Base-by-base conservation (phyloP, 176 grass and related monocot species). In the Oryza glumipatula region DNA sequence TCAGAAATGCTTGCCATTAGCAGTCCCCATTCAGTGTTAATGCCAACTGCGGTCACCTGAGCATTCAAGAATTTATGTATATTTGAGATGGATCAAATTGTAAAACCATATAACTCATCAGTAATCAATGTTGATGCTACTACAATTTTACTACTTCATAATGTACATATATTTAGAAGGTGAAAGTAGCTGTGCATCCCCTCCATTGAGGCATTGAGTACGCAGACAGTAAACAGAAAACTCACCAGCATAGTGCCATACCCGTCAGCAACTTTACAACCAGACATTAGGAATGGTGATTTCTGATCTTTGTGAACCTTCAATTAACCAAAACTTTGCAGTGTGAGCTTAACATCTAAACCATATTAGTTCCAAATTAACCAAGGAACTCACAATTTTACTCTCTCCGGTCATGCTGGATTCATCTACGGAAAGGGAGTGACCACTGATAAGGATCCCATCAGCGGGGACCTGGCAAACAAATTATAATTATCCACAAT, bases 1-100 rank as follows among this genome's bases (percentile, higher is more conserved):
- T 99, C 96, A 56, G 96, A 99, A 90, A 99, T 99, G 86, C 96
- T 99, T 33, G 93, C 96, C 93, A 99, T 99, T 32, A 99, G 84
- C 19, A 94, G 36, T 60, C 96, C 93, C 93, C 91, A 99, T 85
- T 99, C 96, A 83, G 96, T 99, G 32, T 96, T 96, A 70, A 96
- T 88, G 61, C 96, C 96, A 83, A 99, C 96, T 82, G 91, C 81
- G 6, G 96, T 96, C 45, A 99, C 96, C 93, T 99, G 82, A 64
- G 70, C 51, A 81, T 80, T 74, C 0, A 21, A 60, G 56, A 60
- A 60, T 60, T 22, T 16, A 68, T 4, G 7, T 23, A 44, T 24
- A 73, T 66, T 64, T 32, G 66, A 51, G 54, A 24, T 8, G 2
- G 67, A 36, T 64, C 9, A 21, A 35, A 4, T 21, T 74, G 10